Percentiles rank a stretch among this genome's conserved stretches.
Evolutionary conservation across 257 asterid species (phyloP).

Genomic region (Penstemon newberryi): DNA sequence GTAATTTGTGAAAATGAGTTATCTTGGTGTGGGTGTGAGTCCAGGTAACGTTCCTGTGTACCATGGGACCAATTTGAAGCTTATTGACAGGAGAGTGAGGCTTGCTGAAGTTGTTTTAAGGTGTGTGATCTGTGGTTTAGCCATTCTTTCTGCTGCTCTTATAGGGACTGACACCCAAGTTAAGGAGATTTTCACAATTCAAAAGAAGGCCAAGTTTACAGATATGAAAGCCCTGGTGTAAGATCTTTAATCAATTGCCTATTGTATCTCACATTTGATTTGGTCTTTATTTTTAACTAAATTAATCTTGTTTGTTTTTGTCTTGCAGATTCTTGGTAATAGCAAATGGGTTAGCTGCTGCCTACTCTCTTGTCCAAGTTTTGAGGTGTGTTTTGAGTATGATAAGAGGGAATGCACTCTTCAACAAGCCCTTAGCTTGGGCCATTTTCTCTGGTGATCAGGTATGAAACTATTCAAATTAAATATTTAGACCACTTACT

Average conservation of each 20-base stretch:
- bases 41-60: conserved; percentile 88
- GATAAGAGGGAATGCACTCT: conserved; percentile 78
- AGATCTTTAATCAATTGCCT: conserved; percentile 24
- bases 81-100: conserved; percentile 68
- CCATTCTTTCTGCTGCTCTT: conserved; percentile 68
- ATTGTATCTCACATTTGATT: neutral
- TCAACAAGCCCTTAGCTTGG: conserved; percentile 95
- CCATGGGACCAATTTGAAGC: conserved; percentile 76
- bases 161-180: conserved; percentile 80
- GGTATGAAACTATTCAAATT: conserved; percentile 38
- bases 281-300: neutral
- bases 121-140: conserved; percentile 65
- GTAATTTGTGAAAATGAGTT: conserved; percentile 49
- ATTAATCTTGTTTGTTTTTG: neutral
- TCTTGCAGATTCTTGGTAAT: conserved; percentile 75
- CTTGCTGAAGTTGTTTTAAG: conserved; percentile 67
- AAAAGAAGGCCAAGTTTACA: conserved; percentile 81
- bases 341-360: conserved; percentile 82
- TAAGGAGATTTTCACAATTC: conserved; percentile 72
- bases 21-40: conserved; percentile 91
- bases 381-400: conserved; percentile 78
- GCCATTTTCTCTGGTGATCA: conserved; percentile 97
- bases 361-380: conserved; percentile 74
- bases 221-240: conserved; percentile 96
- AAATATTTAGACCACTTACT: no score